Base-by-base conservation (phyloP, 805 yeast species). In the Candida piceae region DNA sequence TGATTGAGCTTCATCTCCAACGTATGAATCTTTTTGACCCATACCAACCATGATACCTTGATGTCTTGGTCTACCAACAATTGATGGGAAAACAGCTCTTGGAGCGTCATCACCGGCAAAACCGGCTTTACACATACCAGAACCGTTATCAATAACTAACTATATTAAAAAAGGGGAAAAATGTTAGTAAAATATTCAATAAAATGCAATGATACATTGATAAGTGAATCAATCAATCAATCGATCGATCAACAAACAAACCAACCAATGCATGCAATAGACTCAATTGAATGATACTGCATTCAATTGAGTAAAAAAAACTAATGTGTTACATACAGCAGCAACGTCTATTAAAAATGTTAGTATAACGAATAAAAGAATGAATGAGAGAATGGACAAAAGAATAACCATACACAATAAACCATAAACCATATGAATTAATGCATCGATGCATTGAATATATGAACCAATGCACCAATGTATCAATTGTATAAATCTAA, bases 101-200 rank as follows among this genome's bases (percentile, higher is more conserved):
- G 98, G 98, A 52, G 97, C 97, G 76, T 93, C 98, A 67, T 93
- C 97, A 78, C 98, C 98, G 80, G 98, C 97, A 69, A 89, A 93
- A 74, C 98, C 98, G 90, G 98, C 98, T 71, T 93, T 93, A 83
- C 98, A 93, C 97, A 93, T 93, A 80, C 98, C 98, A 66, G 98
- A 93, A 77, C 98, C 98, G 76, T 90, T 90, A 71, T 90, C 98
- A 74, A 90, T 90, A 75, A 90, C 97, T 69, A 77, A 69, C 61
- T 56, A 40, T 44, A 45, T 24, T 35, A 35, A 26, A n/a, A 16
- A 25, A 20, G 10, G 36, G 51, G 21, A 16, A 16, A 4, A 22
- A 20, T 43, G 53, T 44, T 44, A 52, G 52, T 44, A 49, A 44
- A 31, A 34, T 9, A 6, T 29, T 5, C 10, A 17, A 11, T 15